phyloP scores from a whole-genome alignment of 306 rosid species.

The Castanopsis chinensis region DNA sequence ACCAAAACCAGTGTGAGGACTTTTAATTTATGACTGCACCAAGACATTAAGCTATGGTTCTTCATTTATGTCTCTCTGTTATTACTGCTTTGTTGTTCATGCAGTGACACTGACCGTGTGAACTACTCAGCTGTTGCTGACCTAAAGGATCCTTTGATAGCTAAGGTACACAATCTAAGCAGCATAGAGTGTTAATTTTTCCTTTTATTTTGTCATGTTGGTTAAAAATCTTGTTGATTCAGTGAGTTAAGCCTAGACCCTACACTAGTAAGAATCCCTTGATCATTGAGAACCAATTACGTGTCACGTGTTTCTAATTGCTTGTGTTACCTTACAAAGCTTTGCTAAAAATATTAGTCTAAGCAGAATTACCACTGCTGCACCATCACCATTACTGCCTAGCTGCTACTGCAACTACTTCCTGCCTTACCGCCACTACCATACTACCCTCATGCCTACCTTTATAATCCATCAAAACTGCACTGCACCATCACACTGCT shows the following conservation, averaged over 20 bases:
- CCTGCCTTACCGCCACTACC: background rate
- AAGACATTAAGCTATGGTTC: background rate
- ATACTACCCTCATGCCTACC: no score
- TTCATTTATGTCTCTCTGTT: constrained; percentile 16
- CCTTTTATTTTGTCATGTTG: background rate
- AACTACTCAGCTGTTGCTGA: constrained; percentile 66
- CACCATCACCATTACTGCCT: background rate
- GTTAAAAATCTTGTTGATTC: background rate
- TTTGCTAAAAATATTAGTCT: background rate
- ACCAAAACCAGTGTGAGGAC: constrained; percentile 76
- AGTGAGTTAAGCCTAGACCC: background rate
- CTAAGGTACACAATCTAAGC: constrained; percentile 42
- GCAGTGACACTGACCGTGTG: constrained; percentile 75
- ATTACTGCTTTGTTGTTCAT: constrained; percentile 16
- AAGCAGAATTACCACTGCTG: background rate
- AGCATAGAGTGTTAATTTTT: background rate
- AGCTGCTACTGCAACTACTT: background rate
- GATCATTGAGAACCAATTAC: no score
- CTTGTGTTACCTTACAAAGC: background rate
- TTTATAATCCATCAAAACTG: background rate
- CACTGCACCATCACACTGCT: background rate
- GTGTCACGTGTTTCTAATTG: no score
- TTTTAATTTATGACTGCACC: background rate
- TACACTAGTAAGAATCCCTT: background rate
- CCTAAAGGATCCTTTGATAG: constrained; percentile 74